Base-by-base conservation (phyloP, 1,139 yeast genomes). In the Candida neerlandica region DNA sequence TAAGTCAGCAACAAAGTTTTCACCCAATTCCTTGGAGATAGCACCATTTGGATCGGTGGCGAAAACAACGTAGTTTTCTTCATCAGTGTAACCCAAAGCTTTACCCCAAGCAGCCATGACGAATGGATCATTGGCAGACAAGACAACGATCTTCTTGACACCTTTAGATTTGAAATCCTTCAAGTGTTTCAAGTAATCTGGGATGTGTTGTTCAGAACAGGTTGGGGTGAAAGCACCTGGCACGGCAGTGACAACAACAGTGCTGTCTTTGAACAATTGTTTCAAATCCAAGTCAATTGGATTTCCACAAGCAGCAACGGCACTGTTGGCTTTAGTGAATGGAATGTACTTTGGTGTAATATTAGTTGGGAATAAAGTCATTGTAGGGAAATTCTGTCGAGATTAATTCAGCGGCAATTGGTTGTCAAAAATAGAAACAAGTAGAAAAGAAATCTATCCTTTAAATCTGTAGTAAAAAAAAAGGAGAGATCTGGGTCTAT, bases 201-300 rank as follows among this genome's bases (percentile, higher is more conserved):
- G 97, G 57, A 90, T 82, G 69, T 91, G 96, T 58, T 78, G 74
- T 56, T 83, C 88, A 34, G 94, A 83, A 71, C 96, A 90, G 5
- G 96, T 84, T 57, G 96, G 96, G 35, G 96, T 88, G 78, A 89
- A 90, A 21, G 97, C 96, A 56, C 96, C 96, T 54, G 96, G 96
- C 26, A 89, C 96, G 50, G 89, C 80, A 39, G 92, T 89, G 59
- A 89, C 75, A 41, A 88, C 82, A 43, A 88, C 78, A 57, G 78
- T 81, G 66, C 78, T 78, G 56, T 77, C 79, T 67, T 74, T 59
- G 67, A 71, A 68, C 57, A 77, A 73, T 63, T 73, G 72, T 52
- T 75, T 72, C 52, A 84, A 73, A 58, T 82, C 79, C 54, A 78
- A 73, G 32, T 69, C 70, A 39, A 69, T 63, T 43, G 91, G 91